Conservation (phyloP, 768 basidiomycete genomes). For the Stropharia rugosoannulata region DNA sequence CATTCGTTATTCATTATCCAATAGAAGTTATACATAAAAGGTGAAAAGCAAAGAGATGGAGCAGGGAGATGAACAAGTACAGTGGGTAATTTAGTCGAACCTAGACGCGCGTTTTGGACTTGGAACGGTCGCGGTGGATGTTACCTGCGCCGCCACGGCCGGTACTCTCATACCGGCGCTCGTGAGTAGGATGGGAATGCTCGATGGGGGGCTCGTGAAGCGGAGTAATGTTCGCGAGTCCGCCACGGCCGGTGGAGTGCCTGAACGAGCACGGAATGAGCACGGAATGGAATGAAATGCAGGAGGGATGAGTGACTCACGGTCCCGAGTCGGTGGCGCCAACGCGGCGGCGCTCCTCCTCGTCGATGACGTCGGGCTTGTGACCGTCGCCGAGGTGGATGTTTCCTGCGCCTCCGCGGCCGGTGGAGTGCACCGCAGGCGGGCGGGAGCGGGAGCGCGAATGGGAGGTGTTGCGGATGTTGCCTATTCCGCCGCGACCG, state of each 20-base stretch:
- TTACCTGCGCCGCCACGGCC: conserved; percentile 69
- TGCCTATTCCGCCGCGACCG: conserved; percentile 66
- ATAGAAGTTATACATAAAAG: too few relatives aligned
- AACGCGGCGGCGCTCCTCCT: conserved; percentile 17
- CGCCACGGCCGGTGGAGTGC: conserved; percentile 71
- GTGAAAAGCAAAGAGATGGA: too few relatives aligned
- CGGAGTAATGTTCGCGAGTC: conserved; percentile 57
- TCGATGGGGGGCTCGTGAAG: conserved; percentile 38
- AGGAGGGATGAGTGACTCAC: not conserved
- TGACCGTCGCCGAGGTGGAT: conserved; percentile 31
- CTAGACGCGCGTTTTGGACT: not conserved
- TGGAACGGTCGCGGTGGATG: conserved; percentile 26
- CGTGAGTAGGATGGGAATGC: conserved; percentile 15
- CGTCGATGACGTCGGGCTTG: conserved; percentile 22
- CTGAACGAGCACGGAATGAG: conserved; percentile 24
- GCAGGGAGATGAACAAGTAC: too few relatives aligned
- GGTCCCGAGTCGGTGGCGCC: not conserved
- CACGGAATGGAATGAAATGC: not conserved
- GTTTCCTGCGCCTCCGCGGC: conserved; percentile 67
- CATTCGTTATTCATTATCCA: too few relatives aligned
- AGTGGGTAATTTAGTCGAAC: not conserved
- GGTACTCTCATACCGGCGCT: conserved; percentile 33
- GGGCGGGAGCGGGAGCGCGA: conserved; percentile 48
- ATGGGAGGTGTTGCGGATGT: conserved; percentile 47
- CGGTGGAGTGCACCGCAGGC: conserved; percentile 43